Conservation (phyloP, 345 rosid genomes). For the Excoecaria cochinchinensis region DNA sequence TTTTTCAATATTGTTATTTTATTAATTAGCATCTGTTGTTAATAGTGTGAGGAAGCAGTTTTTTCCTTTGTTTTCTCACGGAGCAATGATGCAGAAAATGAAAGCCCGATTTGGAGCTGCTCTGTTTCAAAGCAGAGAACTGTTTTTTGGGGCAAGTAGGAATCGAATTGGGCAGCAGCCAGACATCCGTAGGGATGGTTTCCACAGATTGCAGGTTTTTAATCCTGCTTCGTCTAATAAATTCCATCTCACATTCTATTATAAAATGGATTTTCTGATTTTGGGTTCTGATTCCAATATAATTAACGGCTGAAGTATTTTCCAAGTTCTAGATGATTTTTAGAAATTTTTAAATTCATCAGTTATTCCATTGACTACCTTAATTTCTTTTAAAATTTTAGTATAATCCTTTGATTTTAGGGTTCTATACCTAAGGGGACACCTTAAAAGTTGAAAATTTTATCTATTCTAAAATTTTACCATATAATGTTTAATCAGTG, state of each 20-base stretch:
- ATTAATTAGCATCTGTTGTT: conserved; percentile 28
- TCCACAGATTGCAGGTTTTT: conserved; percentile 35
- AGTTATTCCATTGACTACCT: too few relatives aligned
- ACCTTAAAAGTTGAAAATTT: too few relatives aligned
- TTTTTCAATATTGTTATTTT: background rate
- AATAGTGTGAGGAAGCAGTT: conserved; percentile 18
- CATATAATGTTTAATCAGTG: too few relatives aligned
- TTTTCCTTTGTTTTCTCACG: conserved; percentile 20
- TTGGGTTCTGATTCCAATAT: too few relatives aligned
- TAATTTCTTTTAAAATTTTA: too few relatives aligned
- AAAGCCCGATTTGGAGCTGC: conserved; percentile 29
- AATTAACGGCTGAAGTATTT: too few relatives aligned
- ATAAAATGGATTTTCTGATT: too few relatives aligned
- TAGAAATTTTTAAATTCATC: too few relatives aligned
- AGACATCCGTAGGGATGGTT: conserved; percentile 62
- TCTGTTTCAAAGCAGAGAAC: conserved; percentile 6
- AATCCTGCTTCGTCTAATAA: conserved; percentile 47
- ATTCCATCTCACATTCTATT: conserved; percentile 47
- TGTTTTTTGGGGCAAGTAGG: conserved; percentile 4
- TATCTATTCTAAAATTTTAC: too few relatives aligned
- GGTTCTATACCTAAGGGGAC: too few relatives aligned
- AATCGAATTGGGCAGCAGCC: conserved; percentile 47
- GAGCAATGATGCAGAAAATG: conserved; percentile 38
- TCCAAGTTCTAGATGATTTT: too few relatives aligned
- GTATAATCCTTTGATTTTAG: too few relatives aligned